These are phyloP conservation scores for Gaeumannomyces tritici DNA, from an alignment of 2,329 filamentous ascomycete genomes.

Conservation along the genomic window DNA sequence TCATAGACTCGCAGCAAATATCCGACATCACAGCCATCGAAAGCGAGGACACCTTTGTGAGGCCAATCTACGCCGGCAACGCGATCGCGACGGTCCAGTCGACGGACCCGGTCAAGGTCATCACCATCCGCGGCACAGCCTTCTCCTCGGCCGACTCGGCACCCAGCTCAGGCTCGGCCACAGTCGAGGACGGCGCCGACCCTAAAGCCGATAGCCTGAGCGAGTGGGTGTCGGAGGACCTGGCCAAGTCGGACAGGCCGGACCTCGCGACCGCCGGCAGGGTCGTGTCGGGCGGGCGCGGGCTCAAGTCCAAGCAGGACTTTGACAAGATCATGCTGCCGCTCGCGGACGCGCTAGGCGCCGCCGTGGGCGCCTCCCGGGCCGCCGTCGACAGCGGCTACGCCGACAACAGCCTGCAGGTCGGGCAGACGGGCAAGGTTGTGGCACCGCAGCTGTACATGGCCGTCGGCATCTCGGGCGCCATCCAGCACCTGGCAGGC, in stretches of 20 bases:
- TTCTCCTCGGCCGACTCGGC: slow-evolving; percentile 68
- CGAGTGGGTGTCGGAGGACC: slow-evolving; percentile 90
- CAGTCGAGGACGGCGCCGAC: slow-evolving; percentile 74
- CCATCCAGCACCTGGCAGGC: slow-evolving; percentile 94
- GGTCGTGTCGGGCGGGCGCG: slow-evolving; percentile 89
- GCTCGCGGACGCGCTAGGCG: slow-evolving; percentile 82
- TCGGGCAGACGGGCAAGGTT: slow-evolving; percentile 97
- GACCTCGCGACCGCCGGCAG: slow-evolving; percentile 82
- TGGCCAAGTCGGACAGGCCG: slow-evolving; percentile 87
- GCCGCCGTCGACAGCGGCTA: slow-evolving; percentile 96
- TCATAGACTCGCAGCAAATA: slow-evolving; percentile 87
- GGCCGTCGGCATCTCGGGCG: slow-evolving; percentile 90
- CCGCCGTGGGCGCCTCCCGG: slow-evolving; percentile 90
- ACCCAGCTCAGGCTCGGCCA: slow-evolving; percentile 53
- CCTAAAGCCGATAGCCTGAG: slow-evolving; percentile 64
- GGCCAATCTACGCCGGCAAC: slow-evolving; percentile 96
- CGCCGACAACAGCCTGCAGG: slow-evolving; percentile 95
- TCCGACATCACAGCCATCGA: slow-evolving; percentile 85
- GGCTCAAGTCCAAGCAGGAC: slow-evolving; percentile 95
- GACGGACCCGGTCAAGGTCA: slow-evolving; percentile 71
- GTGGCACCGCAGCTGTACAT: slow-evolving; percentile 94
- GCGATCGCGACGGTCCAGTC: slow-evolving; percentile 95
- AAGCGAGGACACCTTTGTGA: slow-evolving; percentile 86
- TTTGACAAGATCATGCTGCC: slow-evolving; percentile 91
- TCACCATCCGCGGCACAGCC: slow-evolving; percentile 88